A percentile compares a stretch with the other conserved stretches of the same genome.
phyloP scores from a whole-genome alignment of 306 rosid species.

The Pyrus communis region DNA sequence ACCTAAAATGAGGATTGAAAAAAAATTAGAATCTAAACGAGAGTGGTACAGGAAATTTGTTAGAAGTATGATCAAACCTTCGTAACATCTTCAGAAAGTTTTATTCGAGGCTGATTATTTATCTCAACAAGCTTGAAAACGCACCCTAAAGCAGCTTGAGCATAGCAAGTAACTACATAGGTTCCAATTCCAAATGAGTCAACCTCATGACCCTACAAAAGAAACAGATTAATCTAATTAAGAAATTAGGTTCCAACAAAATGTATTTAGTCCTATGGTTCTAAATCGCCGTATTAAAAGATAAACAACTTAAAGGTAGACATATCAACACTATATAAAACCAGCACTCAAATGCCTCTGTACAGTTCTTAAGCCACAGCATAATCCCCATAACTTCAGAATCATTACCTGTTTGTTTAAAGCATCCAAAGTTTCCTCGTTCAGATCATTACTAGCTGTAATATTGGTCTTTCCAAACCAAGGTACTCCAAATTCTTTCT shows the following conservation, averaged over 20 bases:
- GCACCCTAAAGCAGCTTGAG: conserved; percentile 97
- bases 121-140: conserved; percentile 99
- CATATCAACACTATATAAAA: background rate
- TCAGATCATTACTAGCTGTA: conserved; percentile 94
- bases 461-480: conserved; percentile 57
- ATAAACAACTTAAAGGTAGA: background rate
- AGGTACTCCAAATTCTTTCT: conserved; percentile 59
- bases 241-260: background rate
- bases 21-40: background rate
- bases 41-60: conserved; percentile 2
- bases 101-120: conserved; percentile 89
- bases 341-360: background rate
- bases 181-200: conserved; percentile 98
- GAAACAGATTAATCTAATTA: conserved; percentile 3
- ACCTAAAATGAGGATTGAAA: conserved; percentile 45
- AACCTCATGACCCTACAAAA: conserved; percentile 86
- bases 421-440: conserved; percentile 96
- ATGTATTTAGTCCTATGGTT: background rate
- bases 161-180: conserved; percentile 86
- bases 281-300: background rate
- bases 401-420: conserved; percentile 79
- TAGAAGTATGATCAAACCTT: conserved; percentile 54
- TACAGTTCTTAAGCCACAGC: background rate
- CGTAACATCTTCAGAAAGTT: conserved; percentile 97
- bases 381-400: background rate